Evolutionary conservation across 345 rosid genomes (phyloP).

Genomic region (Salix arbutifolia): DNA sequence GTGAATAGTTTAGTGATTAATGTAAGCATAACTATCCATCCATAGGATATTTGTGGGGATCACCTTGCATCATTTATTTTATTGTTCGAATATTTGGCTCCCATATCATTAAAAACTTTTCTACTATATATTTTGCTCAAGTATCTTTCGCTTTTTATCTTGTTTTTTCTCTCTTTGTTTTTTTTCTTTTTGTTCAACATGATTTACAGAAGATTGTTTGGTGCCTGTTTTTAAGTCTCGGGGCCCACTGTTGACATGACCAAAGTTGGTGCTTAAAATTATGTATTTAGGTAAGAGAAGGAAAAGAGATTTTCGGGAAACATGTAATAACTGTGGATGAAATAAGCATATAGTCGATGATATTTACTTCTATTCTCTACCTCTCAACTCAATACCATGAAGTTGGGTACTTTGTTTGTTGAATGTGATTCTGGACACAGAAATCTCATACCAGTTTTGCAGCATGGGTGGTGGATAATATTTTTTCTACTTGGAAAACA

Average conservation of each 20-base stretch:
- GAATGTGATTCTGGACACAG: background rate
- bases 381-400: background rate
- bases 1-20: background rate
- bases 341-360: background rate
- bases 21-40: background rate
- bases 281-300: background rate
- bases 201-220: background rate
- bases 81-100: background rate
- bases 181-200: background rate
- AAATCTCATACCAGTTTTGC: background rate
- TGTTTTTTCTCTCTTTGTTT: too few species aligned
- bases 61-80: background rate
- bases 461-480: background rate
- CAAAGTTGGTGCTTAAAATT: background rate
- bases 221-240: background rate
- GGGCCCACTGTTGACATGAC: background rate
- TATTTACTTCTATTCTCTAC: background rate
- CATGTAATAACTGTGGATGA: background rate
- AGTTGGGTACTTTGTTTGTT: background rate
- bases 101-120: background rate
- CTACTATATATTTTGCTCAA: background rate
- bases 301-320: background rate
- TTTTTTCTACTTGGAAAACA: background rate
- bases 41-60: background rate
- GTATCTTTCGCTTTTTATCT: background rate